Percentiles rank a stretch among this genome's conserved stretches.
These are phyloP conservation scores for Blastomyces percursus DNA, from an alignment of 2,329 filamentous ascomycete species.

Conservation along the genomic window DNA sequence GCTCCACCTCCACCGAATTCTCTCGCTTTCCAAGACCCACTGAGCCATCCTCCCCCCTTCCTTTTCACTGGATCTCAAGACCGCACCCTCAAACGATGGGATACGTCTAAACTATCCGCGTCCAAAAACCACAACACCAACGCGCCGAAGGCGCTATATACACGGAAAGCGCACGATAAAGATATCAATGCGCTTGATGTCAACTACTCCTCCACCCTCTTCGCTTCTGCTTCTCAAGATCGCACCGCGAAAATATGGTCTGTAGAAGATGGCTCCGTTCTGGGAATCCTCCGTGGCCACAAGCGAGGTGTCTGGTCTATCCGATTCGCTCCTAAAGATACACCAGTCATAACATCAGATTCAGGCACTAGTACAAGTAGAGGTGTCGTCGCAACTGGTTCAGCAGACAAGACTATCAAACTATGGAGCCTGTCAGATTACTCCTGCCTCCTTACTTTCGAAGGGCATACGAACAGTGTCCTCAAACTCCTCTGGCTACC, in stretches of 20 bases:
- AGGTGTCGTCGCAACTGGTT: slow-evolving; percentile 78
- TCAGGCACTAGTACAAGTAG: slow-evolving; percentile 60
- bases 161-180: slow-evolving; percentile 93
- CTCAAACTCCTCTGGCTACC: slow-evolving; percentile 86
- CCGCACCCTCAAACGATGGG: slow-evolving; percentile 90
- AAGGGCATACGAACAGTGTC: slow-evolving; percentile 92
- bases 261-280: slow-evolving; percentile 73
- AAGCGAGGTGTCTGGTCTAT: slow-evolving; percentile 94
- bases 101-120: slow-evolving; percentile 54
- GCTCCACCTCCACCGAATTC: slow-evolving; percentile 56
- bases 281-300: slow-evolving; percentile 85
- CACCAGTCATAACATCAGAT: slow-evolving; percentile 63
- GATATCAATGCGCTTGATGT: slow-evolving; percentile 94
- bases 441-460: slow-evolving; percentile 82
- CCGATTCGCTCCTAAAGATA: slow-evolving; percentile 70
- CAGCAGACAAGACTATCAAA: slow-evolving; percentile 91
- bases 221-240: slow-evolving; percentile 94
- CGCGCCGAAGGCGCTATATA: slow-evolving; percentile 55
- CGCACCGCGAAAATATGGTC: slow-evolving; percentile 97
- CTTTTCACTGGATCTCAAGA: slow-evolving; percentile 90
- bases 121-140: slow-evolving; percentile 29
- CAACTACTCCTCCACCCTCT: slow-evolving; percentile 61
- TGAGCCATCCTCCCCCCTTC: slow-evolving; percentile 70
- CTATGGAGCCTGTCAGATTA: slow-evolving; percentile 92
- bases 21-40: slow-evolving; percentile 58